Base-by-base conservation (phyloP, 352 stramenopile genomes). In the Phytopythium kandeliae region DNA sequence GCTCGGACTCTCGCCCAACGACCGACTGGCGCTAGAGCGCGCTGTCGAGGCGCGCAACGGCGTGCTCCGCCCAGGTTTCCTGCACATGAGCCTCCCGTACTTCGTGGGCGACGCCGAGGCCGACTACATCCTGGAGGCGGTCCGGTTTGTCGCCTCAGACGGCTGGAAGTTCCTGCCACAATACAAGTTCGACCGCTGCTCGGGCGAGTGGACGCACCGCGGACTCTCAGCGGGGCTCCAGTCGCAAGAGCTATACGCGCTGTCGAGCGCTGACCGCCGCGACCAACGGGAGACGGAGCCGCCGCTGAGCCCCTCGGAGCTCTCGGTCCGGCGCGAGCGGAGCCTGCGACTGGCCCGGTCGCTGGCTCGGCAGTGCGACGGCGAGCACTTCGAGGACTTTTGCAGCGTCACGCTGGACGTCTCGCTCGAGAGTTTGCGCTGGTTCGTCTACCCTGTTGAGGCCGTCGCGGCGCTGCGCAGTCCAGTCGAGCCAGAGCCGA, bases 141-240 rank as follows among this genome's bases (percentile, higher is more conserved):
- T 99, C 22, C 66, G 87, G 35, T 98, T 97, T 60, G 90, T 99
- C 11, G 86, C 94, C 2, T 74, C 85, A 45, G 60, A 98, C 52
- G 97, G 91, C 43, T 97, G 81, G 77, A 89, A 89, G 26, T 89
- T 99, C 28, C 71, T 99, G 31, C 89, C 89, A 22, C 77, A 96
- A 51, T 99, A 99, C 68, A 50, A 68, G 34, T 98, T 96, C 63
- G 95, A 98, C 72, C 83, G 97, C 63, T 74, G 87, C 16, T 98
- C 92, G 12, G 96, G 95, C 15, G 96, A 98, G 51, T 97, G 86
- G 86, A 71, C 75, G 24, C 84, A 96, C 53, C 50, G 57, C 4
- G 38, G 21, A 2, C 38, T 21, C 10, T 11, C 40, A 6, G 21
- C 24, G 17, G 12, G 40, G 11, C 40, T 46, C 13, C 22, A 24